Evolutionary conservation across 1,284 basidiomycete genomes (phyloP).

Genomic region (Microbotryum violaceum): DNA sequence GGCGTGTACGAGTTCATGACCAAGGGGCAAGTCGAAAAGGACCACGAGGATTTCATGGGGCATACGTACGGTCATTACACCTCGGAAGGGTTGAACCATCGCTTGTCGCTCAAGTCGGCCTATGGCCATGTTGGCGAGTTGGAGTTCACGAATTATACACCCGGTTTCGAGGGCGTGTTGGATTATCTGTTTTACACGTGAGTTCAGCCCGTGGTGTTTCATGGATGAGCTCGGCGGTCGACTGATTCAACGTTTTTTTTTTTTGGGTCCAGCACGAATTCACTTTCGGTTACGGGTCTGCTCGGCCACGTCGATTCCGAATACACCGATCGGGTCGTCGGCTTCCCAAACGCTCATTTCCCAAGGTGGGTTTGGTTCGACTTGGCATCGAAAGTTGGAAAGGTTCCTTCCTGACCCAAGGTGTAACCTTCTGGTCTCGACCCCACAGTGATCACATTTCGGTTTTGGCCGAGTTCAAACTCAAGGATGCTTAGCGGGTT

Average conservation of each 20-base stretch:
- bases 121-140: constrained; percentile 56
- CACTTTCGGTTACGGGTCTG: constrained; percentile 73
- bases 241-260: no score
- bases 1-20: constrained; percentile 90
- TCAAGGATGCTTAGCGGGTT: constrained; percentile 32
- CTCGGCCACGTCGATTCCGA: constrained; percentile 77
- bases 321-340: constrained; percentile 85
- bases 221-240: no score
- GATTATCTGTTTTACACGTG: constrained; percentile 90
- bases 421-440: no score
- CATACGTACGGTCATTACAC: constrained; percentile 91
- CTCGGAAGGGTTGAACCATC: constrained; percentile 74
- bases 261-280: constrained; percentile 45
- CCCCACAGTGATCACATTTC: constrained; percentile 42
- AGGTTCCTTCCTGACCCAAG: background rate
- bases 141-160: constrained; percentile 84
- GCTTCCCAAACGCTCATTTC: constrained; percentile 75
- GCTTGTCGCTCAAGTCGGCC: constrained; percentile 71
- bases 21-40: constrained; percentile 54
- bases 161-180: constrained; percentile 54
- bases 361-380: constrained; percentile 18
- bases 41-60: constrained; percentile 88
- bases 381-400: constrained; percentile 50
- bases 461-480: constrained; percentile 43
- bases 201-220: no score